Percentiles rank a stretch among this genome's conserved stretches.
Evolutionary conservation across 768 basidiomycete species (phyloP).

Genomic region (Mycena filopes): DNA sequence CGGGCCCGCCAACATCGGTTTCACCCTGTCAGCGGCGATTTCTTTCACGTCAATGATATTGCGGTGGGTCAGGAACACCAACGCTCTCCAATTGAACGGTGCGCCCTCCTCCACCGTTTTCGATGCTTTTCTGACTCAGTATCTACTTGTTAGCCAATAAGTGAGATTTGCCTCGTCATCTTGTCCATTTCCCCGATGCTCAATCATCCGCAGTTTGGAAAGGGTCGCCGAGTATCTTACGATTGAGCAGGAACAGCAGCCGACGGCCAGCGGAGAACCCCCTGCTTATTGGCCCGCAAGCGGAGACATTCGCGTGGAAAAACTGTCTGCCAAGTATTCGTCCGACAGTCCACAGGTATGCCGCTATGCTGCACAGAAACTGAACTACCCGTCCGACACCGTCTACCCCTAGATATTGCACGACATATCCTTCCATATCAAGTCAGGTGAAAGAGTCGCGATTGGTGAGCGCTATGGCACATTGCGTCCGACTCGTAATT

Average conservation of each 20-base stretch:
- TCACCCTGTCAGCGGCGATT: slow-evolving; percentile 54
- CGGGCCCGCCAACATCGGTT: slow-evolving; percentile 52
- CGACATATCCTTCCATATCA: slow-evolving; percentile 42
- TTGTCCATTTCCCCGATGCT: background rate
- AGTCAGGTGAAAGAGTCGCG: slow-evolving; percentile 68
- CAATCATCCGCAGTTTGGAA: slow-evolving; percentile 45
- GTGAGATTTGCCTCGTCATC: background rate
- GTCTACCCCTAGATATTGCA: no score
- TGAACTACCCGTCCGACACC: no score
- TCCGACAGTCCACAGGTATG: background rate
- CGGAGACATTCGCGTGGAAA: slow-evolving; percentile 62
- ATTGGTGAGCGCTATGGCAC: slow-evolving; percentile 49
- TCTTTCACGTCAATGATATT: slow-evolving; percentile 58
- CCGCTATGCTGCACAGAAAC: no score
- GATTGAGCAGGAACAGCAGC: slow-evolving; percentile 62
- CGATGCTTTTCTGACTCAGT: no score
- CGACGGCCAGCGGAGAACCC: slow-evolving; percentile 52
- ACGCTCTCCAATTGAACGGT: slow-evolving; percentile 59
- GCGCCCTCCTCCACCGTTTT: no score
- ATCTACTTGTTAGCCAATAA: slow-evolving; percentile 30
- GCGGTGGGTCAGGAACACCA: slow-evolving; percentile 54
- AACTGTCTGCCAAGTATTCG: slow-evolving; percentile 62
- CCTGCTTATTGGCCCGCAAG: slow-evolving; percentile 75
- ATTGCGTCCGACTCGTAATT: background rate
- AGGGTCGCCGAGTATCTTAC: slow-evolving; percentile 64